Percentiles rank a stretch among this genome's conserved stretches.
Evolutionary conservation across 768 basidiomycete genomes (phyloP).

Genomic region (Trametes punicea): DNA sequence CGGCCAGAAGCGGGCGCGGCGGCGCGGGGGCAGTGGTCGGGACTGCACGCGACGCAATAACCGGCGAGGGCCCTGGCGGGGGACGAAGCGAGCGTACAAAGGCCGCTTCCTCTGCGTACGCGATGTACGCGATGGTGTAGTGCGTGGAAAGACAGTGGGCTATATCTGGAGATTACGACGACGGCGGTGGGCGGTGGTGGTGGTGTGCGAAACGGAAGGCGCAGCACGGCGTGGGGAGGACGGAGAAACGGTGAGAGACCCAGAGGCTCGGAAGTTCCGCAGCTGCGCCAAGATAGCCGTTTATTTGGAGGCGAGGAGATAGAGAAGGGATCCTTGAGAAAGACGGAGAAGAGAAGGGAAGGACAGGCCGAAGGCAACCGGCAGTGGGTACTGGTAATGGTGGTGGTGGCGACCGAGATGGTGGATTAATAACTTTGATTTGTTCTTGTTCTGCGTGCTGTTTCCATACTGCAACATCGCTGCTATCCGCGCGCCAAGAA

Average conservation of each 20-base stretch:
- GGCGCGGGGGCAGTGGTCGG: too few species aligned
- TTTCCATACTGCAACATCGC: constrained; percentile 3
- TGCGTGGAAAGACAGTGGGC: too few species aligned
- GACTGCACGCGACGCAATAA: too few species aligned
- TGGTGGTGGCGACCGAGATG: not conserved
- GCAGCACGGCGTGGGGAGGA: constrained; percentile 11
- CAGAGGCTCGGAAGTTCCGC: constrained; percentile 4
- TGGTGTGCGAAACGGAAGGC: too few species aligned
- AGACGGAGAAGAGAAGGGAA: not conserved
- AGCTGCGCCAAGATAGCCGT: constrained; percentile 4
- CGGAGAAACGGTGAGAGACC: not conserved
- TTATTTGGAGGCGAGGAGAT: too few species aligned
- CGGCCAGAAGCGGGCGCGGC: too few species aligned
- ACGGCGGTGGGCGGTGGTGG: too few species aligned
- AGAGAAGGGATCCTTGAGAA: not conserved
- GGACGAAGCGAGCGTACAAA: too few species aligned
- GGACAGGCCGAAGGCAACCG: not conserved
- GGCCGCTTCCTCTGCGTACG: too few species aligned
- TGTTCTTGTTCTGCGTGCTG: not conserved
- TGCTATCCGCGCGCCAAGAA: constrained; percentile 1
- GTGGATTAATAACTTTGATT: not conserved
- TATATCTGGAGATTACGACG: too few species aligned
- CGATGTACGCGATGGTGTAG: too few species aligned
- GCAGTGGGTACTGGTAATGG: not conserved
- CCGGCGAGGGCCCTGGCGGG: too few species aligned